Conservation (phyloP, 768 basidiomycete genomes). For the Kondoa subrosea region DNA sequence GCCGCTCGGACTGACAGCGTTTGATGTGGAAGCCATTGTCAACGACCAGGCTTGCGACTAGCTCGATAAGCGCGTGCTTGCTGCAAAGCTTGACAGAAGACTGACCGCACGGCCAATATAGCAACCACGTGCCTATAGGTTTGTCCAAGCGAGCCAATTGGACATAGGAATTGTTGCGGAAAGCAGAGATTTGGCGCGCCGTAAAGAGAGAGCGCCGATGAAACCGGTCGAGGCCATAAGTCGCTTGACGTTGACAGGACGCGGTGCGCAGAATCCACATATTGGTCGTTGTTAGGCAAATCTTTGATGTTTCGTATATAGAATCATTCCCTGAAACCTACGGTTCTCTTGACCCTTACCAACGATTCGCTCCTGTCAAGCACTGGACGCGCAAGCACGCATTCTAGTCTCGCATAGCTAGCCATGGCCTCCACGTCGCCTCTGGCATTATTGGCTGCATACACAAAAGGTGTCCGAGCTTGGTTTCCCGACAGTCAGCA, state of each 20-base stretch:
- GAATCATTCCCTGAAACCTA: too few species aligned
- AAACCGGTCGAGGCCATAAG: too few species aligned
- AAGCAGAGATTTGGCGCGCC: too few species aligned
- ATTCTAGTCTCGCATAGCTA: background rate
- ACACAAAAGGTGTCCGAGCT: slow-evolving; percentile 15
- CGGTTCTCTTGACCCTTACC: too few species aligned
- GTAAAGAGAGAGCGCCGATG: too few species aligned
- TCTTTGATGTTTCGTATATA: too few species aligned
- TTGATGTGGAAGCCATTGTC: slow-evolving; percentile 80
- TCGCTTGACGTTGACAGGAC: too few species aligned
- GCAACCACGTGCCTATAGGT: slow-evolving; percentile 76
- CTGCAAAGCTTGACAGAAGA: slow-evolving; percentile 20
- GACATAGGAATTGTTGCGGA: slow-evolving; percentile 46
- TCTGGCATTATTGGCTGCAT: slow-evolving; percentile 4
- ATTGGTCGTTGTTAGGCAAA: too few species aligned
- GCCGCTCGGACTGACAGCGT: slow-evolving; percentile 46
- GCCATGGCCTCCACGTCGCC: slow-evolving; percentile 1
- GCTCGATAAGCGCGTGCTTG: background rate
- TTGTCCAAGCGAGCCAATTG: slow-evolving; percentile 82
- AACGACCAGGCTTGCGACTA: slow-evolving; percentile 82
- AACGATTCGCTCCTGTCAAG: too few species aligned
- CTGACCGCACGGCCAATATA: slow-evolving; percentile 88
- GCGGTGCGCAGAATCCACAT: too few species aligned
- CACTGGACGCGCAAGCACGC: too few species aligned
- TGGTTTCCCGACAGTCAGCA: slow-evolving; percentile 83